Evolutionary conservation across 192 early-diverging fungal genomes (phyloP).

Genomic region (Tieghemiomyces parasiticus): DNA sequence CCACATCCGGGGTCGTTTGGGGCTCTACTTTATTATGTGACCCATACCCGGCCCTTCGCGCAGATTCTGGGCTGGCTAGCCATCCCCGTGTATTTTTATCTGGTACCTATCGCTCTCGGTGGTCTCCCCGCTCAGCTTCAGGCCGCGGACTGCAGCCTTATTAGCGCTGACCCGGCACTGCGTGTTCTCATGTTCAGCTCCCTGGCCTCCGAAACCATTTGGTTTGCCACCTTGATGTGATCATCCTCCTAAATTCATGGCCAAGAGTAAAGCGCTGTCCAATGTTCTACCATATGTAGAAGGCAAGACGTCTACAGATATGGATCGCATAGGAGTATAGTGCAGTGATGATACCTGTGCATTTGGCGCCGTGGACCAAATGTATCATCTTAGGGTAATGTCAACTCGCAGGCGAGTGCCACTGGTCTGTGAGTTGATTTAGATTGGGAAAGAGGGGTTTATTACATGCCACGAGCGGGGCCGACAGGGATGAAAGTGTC

Average conservation of each 20-base stretch:
- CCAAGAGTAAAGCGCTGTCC: not conserved
- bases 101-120: not conserved
- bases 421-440: not conserved
- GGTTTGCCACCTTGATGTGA: not conserved
- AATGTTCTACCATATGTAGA: not conserved
- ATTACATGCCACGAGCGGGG: not conserved
- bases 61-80: not conserved
- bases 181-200: not conserved
- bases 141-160: not conserved
- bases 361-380: not conserved
- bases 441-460: not conserved
- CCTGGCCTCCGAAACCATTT: not conserved
- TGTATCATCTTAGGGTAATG: too few species aligned
- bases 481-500: not conserved
- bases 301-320: too few species aligned
- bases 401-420: not conserved
- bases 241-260: not conserved
- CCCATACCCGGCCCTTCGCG: not conserved
- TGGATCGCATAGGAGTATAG: too few species aligned
- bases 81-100: not conserved
- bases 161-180: not conserved
- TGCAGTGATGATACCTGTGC: not conserved
- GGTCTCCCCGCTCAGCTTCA: not conserved
- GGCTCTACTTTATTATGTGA: too few species aligned
- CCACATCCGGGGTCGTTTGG: too few species aligned